Evolutionary conservation across 495 filamentous ascomycete genomes (phyloP).

Genomic region (Cercophora newfieldiana): DNA sequence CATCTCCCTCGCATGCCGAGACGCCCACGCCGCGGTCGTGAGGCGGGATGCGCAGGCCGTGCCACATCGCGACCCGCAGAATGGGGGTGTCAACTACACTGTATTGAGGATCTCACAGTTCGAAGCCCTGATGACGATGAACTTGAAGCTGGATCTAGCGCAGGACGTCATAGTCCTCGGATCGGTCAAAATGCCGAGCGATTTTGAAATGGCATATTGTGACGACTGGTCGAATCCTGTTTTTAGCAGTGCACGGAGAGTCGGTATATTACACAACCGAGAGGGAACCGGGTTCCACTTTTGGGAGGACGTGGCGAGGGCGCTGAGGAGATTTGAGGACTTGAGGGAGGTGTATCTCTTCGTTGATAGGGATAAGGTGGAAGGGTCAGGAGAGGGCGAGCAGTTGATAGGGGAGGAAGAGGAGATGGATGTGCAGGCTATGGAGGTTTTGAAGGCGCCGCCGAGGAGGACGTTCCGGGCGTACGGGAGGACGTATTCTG

Average conservation of each 20-base stretch:
- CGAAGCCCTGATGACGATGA: slow-evolving; percentile 3
- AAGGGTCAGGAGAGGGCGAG: not conserved
- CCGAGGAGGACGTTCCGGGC: slow-evolving; percentile 13
- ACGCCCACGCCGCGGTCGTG: slow-evolving; percentile 23
- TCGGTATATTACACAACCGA: slow-evolving; percentile 24
- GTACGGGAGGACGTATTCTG: slow-evolving; percentile 23
- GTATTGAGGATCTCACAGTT: slow-evolving; percentile 16
- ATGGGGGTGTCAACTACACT: slow-evolving; percentile 10
- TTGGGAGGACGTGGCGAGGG: slow-evolving; percentile 16
- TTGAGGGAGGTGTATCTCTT: slow-evolving; percentile 25
- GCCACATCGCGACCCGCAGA: too few relatives aligned
- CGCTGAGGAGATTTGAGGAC: slow-evolving; percentile 20
- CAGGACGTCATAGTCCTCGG: slow-evolving; percentile 25
- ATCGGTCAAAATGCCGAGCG: not conserved
- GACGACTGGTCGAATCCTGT: slow-evolving; percentile 24
- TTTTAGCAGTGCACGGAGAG: slow-evolving; percentile 17
- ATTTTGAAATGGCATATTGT: slow-evolving; percentile 12
- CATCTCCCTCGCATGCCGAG: slow-evolving; percentile 25
- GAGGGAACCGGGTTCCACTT: slow-evolving; percentile 15
- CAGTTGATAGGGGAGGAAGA: not conserved
- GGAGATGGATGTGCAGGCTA: not conserved
- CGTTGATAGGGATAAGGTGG: slow-evolving; percentile 9
- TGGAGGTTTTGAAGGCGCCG: not conserved
- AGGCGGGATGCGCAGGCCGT: not conserved
- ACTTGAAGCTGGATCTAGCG: slow-evolving; percentile 21